Conservation (phyloP, 176 grass and related monocot species). For the Avena atlantica region DNA sequence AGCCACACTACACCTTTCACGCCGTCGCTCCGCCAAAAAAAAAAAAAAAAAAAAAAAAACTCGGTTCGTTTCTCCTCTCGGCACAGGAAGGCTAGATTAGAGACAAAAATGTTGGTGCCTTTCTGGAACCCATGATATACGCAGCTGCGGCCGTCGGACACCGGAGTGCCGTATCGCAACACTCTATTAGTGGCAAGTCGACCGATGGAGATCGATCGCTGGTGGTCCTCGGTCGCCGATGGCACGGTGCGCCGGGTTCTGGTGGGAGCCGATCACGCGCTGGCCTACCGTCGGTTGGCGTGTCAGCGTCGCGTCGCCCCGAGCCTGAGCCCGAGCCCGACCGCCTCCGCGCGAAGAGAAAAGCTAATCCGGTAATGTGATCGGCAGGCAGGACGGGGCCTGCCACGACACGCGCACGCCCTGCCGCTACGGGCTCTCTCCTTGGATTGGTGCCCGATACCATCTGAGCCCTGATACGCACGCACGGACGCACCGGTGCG, state of each 20-base stretch:
- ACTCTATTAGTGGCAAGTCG: conserved; percentile 1
- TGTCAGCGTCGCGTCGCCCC: conserved; percentile 52
- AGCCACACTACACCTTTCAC: not conserved
- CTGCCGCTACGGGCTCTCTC: not conserved
- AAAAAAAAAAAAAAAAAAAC: not conserved
- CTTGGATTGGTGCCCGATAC: conserved; percentile 5
- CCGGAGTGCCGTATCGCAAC: conserved; percentile 41
- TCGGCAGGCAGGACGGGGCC: not conserved
- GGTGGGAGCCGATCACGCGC: conserved; percentile 13
- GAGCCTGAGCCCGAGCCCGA: not conserved
- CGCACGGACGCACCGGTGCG: not conserved
- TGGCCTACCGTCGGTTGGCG: conserved; percentile 43
- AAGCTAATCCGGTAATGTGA: conserved; percentile 22
- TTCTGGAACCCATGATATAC: not conserved
- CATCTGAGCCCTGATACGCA: not conserved
- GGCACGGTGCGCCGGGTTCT: conserved; percentile 33
- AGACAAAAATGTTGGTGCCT: conserved; percentile 33
- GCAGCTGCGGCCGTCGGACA: not conserved
- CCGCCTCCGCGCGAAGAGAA: conserved; percentile 9
- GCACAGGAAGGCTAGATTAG: not conserved
- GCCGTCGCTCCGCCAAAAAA: not conserved
- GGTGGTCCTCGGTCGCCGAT: conserved; percentile 35
- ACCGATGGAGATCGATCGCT: not conserved
- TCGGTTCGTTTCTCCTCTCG: conserved; percentile 6
- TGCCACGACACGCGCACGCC: not conserved